Evolutionary conservation across 345 rosid species (phyloP).

Genomic region (Brassica juncea): DNA sequence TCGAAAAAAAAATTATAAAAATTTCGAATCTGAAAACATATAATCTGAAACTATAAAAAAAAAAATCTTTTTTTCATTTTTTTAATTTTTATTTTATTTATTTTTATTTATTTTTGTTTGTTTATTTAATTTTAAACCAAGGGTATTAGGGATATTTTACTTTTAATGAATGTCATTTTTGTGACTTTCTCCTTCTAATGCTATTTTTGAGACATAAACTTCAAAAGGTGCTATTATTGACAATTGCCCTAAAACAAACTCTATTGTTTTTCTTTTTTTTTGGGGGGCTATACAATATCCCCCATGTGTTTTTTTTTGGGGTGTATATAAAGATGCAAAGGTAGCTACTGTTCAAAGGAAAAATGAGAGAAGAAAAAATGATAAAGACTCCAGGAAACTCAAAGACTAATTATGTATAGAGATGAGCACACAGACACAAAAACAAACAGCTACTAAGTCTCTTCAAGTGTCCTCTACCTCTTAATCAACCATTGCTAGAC

Average conservation of each 20-base stretch:
- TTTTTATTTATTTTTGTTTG: too few species aligned
- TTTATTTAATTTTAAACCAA: too few species aligned
- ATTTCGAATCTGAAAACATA: too few species aligned
- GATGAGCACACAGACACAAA: constrained; percentile 10
- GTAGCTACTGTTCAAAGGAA: constrained; percentile 4
- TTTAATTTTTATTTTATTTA: too few species aligned
- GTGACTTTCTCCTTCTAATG: too few species aligned
- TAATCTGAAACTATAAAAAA: too few species aligned
- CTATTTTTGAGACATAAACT: too few species aligned
- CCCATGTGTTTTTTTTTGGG: constrained; percentile 7
- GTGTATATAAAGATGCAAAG: constrained; percentile 18
- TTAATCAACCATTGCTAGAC: constrained; percentile 16
- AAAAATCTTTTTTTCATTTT: too few species aligned
- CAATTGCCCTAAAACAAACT: not conserved
- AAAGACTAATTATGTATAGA: constrained; percentile 4
- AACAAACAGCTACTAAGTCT: constrained; percentile 30
- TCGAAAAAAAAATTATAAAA: too few species aligned
- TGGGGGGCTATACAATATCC: constrained; percentile 38
- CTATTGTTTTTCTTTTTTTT: constrained; percentile 13
- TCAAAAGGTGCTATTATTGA: too few species aligned
- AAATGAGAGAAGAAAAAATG: constrained; percentile 16
- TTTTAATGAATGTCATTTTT: too few species aligned
- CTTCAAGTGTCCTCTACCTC: constrained; percentile 27
- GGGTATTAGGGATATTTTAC: too few species aligned
- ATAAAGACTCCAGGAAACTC: constrained; percentile 23